Conservation (phyloP, 441 rosid genomes). For the Gossypium schwendimanii region DNA sequence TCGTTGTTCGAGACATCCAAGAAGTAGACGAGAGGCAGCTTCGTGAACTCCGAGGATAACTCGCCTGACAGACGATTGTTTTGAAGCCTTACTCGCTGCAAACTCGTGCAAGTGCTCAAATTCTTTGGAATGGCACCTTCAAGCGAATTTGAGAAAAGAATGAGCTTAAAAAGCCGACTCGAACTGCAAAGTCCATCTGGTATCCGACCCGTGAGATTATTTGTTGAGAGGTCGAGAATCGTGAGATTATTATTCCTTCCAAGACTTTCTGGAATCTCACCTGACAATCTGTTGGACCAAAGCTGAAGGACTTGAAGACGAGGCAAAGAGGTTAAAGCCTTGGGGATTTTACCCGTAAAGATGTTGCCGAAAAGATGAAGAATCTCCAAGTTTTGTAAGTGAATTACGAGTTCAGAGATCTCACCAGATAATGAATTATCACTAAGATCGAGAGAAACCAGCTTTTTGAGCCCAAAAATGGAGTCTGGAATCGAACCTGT, state of each 20-base stretch:
- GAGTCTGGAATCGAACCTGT: constrained; percentile 50
- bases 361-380: constrained; percentile 84
- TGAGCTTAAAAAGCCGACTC: constrained; percentile 62
- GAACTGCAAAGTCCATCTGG: constrained; percentile 63
- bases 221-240: constrained; percentile 71
- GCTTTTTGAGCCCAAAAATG: constrained; percentile 39
- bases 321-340: constrained; percentile 49
- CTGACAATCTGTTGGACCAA: constrained; percentile 69
- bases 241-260: constrained; percentile 64
- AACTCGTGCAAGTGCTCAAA: constrained; percentile 48
- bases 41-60: constrained; percentile 42
- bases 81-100: constrained; percentile 68
- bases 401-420: constrained; percentile 47
- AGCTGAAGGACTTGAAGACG: constrained; percentile 77
- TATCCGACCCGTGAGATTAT: constrained; percentile 56
- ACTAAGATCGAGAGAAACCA: constrained; percentile 74
- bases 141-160: constrained; percentile 68
- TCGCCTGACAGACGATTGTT: constrained; percentile 53
- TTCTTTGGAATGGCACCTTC: constrained; percentile 47
- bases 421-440: constrained; percentile 68
- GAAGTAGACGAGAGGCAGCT: constrained; percentile 60
- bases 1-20: constrained; percentile 68
- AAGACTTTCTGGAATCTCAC: constrained; percentile 54
- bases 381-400: constrained; percentile 55
- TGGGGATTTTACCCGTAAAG: constrained; percentile 56